Base-by-base conservation (phyloP, 331 rosid genomes). In the Phaseolus coccineus region DNA sequence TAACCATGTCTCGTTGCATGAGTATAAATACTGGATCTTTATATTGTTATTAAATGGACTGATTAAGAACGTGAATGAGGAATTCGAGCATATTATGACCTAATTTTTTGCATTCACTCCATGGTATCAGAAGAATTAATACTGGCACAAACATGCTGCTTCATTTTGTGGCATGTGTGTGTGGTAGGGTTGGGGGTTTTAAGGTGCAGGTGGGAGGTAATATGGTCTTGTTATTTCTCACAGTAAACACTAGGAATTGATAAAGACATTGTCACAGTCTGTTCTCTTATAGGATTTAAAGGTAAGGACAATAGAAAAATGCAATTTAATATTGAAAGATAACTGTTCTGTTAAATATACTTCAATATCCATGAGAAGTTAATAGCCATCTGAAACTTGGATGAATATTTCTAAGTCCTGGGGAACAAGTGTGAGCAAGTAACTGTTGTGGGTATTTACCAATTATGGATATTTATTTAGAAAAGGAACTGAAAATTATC, bases 1-100 rank as follows among this genome's bases (percentile, higher is more conserved):
- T 50, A 73, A n/a, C 55, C 83, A 48, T 72, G n/a, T 47, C 51
- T 16, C 46, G n/a, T 81, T 33, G 14, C 48, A 47, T 58, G 37
- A n/a, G 22, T 61, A 69, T 81, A 48, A 42, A 28, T 50, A 50
- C 14, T 75, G 46, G 31, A 35, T 66, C 56, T 59, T 52, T 44
- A 58, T 51, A 22, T 7, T 33, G 12, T 56, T 27, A 9, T 40
- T 22, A 46, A 3, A 55, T 35, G 12, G 13, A 76, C 51, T 75
- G 48, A 75, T 9, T 3, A 35, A 75, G 66, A 80, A 53, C 68
- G 24, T 61, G 30, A 46, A 28, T 53, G 13, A 51, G 8, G 33
- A 73, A 11, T 55, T 47, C 15, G 22, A 71, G 48, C 24, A 72
- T 72, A 82, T 8, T 24, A 40, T 50, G 72, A 46, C 66, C 59